Base-by-base conservation (phyloP, 345 rosid species). In the Aegle marmelos region DNA sequence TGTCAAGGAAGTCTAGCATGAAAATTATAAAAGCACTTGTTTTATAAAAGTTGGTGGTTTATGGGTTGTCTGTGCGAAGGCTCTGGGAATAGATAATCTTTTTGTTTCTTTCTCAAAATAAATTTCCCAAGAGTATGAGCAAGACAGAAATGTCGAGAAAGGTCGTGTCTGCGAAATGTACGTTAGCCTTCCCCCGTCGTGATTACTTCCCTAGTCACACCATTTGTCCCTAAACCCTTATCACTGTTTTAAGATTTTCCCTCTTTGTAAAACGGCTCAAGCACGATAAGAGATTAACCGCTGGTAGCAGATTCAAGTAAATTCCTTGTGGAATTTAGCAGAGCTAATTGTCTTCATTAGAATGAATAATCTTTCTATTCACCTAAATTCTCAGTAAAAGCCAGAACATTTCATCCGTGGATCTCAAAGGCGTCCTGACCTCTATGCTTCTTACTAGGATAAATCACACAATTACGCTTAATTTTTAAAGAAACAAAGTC, bases 1-100 rank as follows among this genome's bases (percentile, higher is more conserved):
- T 86, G 83, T 77, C 33, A 69, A 80, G 82, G 72, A 86, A 78
- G 81, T 81, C 13, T 70, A 79, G 83, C 91, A 83, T 87, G 91
- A 77, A 84, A 84, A 85, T 72, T 72, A 64, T 58, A 75, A 79
- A 73, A 86, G 54, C 59, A 71, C 2, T 62, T 76, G 58, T 84
- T 82, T 79, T 75, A 77, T 79, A 41, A 13, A 68, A 79, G 79
- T 86, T 80, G 90, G 87, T 91, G 37, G 79, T 75, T 48, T 81
- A 81, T 84, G 86, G 89, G 79, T 17, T 73, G 33, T 17, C 6
- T 53, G 85, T 76, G 86, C 80, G 78, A 78, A 76, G 61, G 59
- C 75, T 70, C 68, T 71, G 48, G 64, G 13, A 68, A 58, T 39
- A 60, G 80, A 59, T 87, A 79, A 79, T 63, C 75, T 65, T 82